Base-by-base conservation (phyloP, 257 asterid species). In the Forsythia viridissima region DNA sequence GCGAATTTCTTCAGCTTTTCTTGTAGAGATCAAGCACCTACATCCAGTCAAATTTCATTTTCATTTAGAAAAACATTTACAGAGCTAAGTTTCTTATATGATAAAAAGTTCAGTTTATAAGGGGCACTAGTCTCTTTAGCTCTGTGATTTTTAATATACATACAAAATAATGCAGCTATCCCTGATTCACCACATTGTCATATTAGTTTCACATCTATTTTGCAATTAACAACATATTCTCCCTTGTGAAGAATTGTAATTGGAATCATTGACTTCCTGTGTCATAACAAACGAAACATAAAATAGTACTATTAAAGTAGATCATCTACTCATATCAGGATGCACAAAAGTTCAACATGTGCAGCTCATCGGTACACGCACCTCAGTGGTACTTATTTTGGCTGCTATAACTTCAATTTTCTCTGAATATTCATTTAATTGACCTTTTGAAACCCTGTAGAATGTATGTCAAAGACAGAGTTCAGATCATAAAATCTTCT, bases 401-500 rank as follows among this genome's bases (percentile, higher is more conserved):
- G 93, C 88, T 59, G 95, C 97, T 86, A 93, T 70, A 34, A 87
- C 92, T 90, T 95, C 98, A 78, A 95, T 89, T 80, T 88, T 87
- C 87, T 90, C 90, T 6, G 97, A 86, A 84, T 89, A 91, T 74
- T 91, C 98, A 84, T 84, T 93, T 74, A 92, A 59, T 52, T 76
- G 88, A 68, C 89, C 93, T 87, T 91, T 93, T 75, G 98, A 94
- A 80, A 93, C 80, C 89, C 97, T 94, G 88, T 18, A 66, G 5
- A 74, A 71, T 71, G 74, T 46, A 80, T 52, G 55, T 30, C 10
- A 51, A 18, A 70, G 39, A 16, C 51, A 66, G 73, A 57, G 72
- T 66, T 52, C 69, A 63, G 67, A 24, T 63, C 69, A 63, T 20
- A 24, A 8, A 9, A 63, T 63, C 39, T 63, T 21, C 70, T 24